Base-by-base conservation (phyloP, 495 filamentous ascomycete genomes). In the Lasiosphaeris hirsuta region DNA sequence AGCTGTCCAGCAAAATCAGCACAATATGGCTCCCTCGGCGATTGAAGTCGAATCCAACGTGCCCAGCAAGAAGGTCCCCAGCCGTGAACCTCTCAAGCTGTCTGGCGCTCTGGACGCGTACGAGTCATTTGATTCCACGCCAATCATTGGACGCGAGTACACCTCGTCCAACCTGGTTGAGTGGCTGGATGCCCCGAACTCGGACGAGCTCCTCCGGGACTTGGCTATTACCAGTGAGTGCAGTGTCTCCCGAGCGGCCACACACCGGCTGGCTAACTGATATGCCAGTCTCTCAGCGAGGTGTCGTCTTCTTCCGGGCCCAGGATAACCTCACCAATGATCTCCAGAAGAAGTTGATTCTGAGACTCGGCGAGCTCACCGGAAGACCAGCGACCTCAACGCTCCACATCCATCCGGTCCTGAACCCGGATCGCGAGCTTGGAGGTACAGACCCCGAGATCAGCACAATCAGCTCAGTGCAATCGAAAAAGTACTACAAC, bases 221-320 rank as follows among this genome's bases (percentile, higher is more conserved):
- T 74, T 90, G 0, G 85, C 87, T n/a, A 81, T 88, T 35, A 89
- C 84, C 13, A 82, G 86, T 89, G 55, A 55, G 74, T 72, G 11
- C 23, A 30, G 4, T 17, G 4, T 1, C 0, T 11, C 2, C n/a
- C 0, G 18, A 17, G 15, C 19, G 15, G 44, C 10, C 51, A 51
- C 40, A n/a, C 4, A 1, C 0, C 30, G 35, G 17, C n/a, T 34
- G 11, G 43, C 41, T 36, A 11, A 43, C 10, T 23, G 43, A 5
- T 37, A 8, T 49, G 13, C 18, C 42, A 90, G 87, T 91, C 60
- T 90, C 87, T n/a, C 84, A 86, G 62, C 81, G 88, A 0, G 87
- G 87, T 1, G 89, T 92, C 0, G 89, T 91, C 33, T 91, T 90
- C 71, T 90, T 92, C 73, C 86, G 88, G 13, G 79, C 81, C 18